Conservation (phyloP, 257 asterid genomes). For the Capsicum chinense region DNA sequence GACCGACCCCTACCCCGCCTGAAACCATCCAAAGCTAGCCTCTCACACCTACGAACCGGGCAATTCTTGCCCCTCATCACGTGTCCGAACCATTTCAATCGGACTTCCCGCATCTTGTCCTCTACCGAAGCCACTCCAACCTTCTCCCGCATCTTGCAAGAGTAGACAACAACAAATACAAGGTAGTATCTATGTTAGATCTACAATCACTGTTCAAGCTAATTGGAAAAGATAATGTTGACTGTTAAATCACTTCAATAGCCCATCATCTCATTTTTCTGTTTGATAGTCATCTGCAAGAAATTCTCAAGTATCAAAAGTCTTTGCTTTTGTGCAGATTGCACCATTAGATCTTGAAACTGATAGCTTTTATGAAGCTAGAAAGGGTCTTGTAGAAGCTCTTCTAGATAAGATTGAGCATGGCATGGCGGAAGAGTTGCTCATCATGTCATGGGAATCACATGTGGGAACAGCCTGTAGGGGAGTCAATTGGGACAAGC, state of each 20-base stretch:
- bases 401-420: slow-evolving; percentile 61
- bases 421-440: slow-evolving; percentile 86
- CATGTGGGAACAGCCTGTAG: slow-evolving; percentile 76
- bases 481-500: slow-evolving; percentile 92
- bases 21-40: too few relatives aligned
- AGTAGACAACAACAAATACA: background rate
- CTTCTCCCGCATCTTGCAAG: too few relatives aligned
- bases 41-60: too few relatives aligned
- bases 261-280: background rate
- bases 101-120: too few relatives aligned
- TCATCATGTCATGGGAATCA: slow-evolving; percentile 71
- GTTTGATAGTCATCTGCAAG: background rate
- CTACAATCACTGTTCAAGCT: background rate
- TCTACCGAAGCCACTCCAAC: too few relatives aligned
- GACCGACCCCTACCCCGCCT: too few relatives aligned
- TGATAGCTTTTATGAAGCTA: slow-evolving; percentile 70
- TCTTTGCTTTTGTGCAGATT: slow-evolving; percentile 54
- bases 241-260: background rate
- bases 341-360: slow-evolving; percentile 93
- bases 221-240: background rate
- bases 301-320: slow-evolving; percentile 16
- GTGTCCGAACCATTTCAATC: too few relatives aligned
- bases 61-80: too few relatives aligned
- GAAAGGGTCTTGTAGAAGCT: slow-evolving; percentile 69
- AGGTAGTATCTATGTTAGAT: background rate